phyloP scores from a whole-genome alignment of 441 rosid species.

The Aquilaria agallochum region DNA sequence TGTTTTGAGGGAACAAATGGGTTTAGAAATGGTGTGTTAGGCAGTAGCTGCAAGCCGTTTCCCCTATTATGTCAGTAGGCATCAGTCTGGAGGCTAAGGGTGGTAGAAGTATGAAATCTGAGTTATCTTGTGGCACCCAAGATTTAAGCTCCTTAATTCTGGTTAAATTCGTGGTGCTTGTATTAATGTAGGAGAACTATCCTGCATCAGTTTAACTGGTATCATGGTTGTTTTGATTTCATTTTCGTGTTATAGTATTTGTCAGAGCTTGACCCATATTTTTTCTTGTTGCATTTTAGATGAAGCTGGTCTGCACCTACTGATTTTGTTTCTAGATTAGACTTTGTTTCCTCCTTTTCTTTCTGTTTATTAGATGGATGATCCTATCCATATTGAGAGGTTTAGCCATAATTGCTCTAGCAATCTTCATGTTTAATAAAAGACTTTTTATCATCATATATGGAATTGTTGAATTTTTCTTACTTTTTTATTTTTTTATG shows the following conservation, averaged over 20 bases:
- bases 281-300: background rate
- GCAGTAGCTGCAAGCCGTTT: background rate
- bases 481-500: too few relatives aligned
- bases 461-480: too few relatives aligned
- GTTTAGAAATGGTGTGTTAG: conserved; percentile 1
- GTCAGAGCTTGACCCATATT: background rate
- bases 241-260: background rate
- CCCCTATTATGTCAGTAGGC: background rate
- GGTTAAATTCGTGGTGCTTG: conserved; percentile 1
- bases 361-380: background rate
- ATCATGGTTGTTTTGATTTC: background rate
- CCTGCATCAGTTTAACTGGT: background rate
- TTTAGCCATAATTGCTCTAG: too few relatives aligned
- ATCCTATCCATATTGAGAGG: too few relatives aligned
- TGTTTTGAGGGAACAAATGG: background rate
- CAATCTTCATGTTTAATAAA: too few relatives aligned
- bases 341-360: background rate
- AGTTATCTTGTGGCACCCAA: conserved; percentile 1
- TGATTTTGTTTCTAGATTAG: background rate
- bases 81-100: too few relatives aligned
- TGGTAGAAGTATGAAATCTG: too few relatives aligned
- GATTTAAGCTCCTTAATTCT: conserved; percentile 5
- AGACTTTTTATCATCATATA: too few relatives aligned
- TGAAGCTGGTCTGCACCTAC: background rate
- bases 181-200: background rate